These are phyloP conservation scores for Talaromyces sp. DNA, from an alignment of 2,329 filamentous ascomycete genomes.

Conservation along the genomic window DNA sequence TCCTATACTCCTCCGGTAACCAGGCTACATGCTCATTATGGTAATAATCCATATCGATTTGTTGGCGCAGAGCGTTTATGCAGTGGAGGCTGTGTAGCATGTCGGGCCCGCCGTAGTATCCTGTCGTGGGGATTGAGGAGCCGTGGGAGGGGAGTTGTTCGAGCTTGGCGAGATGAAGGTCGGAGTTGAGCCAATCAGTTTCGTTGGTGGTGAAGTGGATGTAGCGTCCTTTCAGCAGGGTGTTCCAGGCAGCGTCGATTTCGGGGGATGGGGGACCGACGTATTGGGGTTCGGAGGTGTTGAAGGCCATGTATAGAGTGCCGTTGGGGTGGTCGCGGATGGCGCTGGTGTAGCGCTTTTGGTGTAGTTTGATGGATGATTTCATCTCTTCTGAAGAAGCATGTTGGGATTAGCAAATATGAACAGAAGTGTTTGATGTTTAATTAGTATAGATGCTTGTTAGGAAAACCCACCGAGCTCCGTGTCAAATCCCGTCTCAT, in stretches of 20 bases:
- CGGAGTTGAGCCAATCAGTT: constrained; percentile 13
- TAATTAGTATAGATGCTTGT: neutral
- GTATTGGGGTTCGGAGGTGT: constrained; percentile 12
- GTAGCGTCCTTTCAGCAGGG: constrained; percentile 10
- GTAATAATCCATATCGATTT: constrained; percentile 23
- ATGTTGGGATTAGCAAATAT: neutral
- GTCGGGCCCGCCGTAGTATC: constrained; percentile 22
- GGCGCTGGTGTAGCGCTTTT: constrained; percentile 13
- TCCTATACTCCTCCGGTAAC: constrained; percentile 20
- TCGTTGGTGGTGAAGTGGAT: constrained; percentile 16
- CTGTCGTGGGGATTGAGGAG: constrained; percentile 14
- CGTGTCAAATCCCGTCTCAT: constrained; percentile 10
- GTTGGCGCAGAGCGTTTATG: constrained; percentile 21
- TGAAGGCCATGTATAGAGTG: constrained; percentile 18
- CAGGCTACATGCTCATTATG: constrained; percentile 16
- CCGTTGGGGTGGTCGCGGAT: constrained; percentile 16
- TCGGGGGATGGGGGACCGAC: constrained; percentile 7
- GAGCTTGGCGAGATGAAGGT: neutral
- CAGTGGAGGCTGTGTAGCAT: constrained; percentile 24
- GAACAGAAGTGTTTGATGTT: neutral
- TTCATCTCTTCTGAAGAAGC: constrained; percentile 11
- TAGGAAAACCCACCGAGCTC: constrained; percentile 6
- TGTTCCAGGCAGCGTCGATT: constrained; percentile 16
- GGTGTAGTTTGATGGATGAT: constrained; percentile 16
- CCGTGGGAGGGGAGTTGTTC: constrained; percentile 6